Base-by-base conservation (phyloP, 768 basidiomycete genomes). In the Brasilioporus rufonigricans region DNA sequence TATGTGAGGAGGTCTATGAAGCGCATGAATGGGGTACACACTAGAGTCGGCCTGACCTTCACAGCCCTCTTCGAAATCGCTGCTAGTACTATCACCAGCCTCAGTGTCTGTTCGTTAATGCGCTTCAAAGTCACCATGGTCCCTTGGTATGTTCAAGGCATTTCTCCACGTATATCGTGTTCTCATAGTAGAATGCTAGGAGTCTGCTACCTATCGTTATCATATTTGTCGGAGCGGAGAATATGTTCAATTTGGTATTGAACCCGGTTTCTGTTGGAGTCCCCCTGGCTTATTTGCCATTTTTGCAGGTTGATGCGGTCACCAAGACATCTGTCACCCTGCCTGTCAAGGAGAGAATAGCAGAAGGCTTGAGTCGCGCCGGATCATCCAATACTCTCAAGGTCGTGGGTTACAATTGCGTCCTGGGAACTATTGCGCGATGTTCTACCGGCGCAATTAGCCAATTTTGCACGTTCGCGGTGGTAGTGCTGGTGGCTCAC, bases 211-310 rank as follows among this genome's bases (percentile, higher is more conserved):
- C 95, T 1, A 89, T 98, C 54, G 89, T 97, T 35, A 93, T 99
- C 48, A 83, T 94, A 8, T 95, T 98, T 60, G 89, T 96, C 14
- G 96, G 96, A 3, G 90, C 93, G 3, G 96, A 98, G 74, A 98
- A 98, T 64, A 98, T 98, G 95, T 91, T 93, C 68, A 89, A 87
- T 63, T 76, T 99, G 68, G 93, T 93, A 69, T 58, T 85, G 71
- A 33, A 29, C 48, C n/a, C 26, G 16, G 23, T 43, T 45, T 4
- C 38, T 19, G 33, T 62, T 53, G 48, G 26, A 41, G 52, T 50
- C n/a, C 57, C 53, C 27, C 48, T 64, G 60, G 48, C 56, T 66
- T 65, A 73, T 60, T 57, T 65, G 44, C n/a, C 46, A 38, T 55
- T 65, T 24, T 57, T 52, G 40, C 68, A 86, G 91, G 89, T 92